phyloP scores from a whole-genome alignment of 306 rosid species.

The Bauhinia variegata region DNA sequence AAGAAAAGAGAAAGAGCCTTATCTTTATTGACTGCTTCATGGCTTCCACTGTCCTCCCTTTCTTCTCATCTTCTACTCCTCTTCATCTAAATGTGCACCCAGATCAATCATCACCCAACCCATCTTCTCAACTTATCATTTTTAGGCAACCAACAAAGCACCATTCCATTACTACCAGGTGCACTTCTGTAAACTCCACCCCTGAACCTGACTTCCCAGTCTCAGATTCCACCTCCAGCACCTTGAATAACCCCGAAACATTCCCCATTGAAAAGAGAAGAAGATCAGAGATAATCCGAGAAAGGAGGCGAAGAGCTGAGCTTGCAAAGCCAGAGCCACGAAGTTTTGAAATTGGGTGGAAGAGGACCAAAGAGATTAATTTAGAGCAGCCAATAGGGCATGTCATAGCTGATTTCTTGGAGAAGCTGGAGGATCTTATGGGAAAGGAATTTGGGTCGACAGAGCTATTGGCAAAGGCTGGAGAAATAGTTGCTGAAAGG shows the following conservation, averaged over 20 bases:
- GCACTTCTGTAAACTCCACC: slow-evolving; percentile 40
- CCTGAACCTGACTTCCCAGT: slow-evolving; percentile 48
- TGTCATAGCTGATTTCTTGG: slow-evolving; percentile 79
- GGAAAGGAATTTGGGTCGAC: slow-evolving; percentile 77
- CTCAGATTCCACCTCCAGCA: slow-evolving; percentile 50
- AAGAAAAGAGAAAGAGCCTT: slow-evolving; percentile 38
- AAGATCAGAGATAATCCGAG: slow-evolving; percentile 68
- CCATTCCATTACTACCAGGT: slow-evolving; percentile 49
- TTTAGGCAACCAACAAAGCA: slow-evolving; percentile 37
- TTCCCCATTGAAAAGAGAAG: slow-evolving; percentile 84
- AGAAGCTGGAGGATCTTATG: slow-evolving; percentile 78
- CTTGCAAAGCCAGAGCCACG: slow-evolving; percentile 66
- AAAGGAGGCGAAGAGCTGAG: slow-evolving; percentile 42
- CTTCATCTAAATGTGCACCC: slow-evolving; percentile 32
- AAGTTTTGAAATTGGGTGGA: slow-evolving; percentile 90
- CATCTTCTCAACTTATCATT: slow-evolving; percentile 27
- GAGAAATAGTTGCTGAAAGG: slow-evolving; percentile 87
- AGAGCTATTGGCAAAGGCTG: slow-evolving; percentile 70
- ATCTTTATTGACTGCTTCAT: slow-evolving; percentile 49
- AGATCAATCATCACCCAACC: slow-evolving; percentile 34
- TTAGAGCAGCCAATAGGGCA: slow-evolving; percentile 77
- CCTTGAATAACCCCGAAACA: slow-evolving; percentile 64
- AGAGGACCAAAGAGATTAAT: slow-evolving; percentile 78
- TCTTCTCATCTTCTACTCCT: slow-evolving; percentile 46
- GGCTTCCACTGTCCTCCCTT: slow-evolving; percentile 65